Evolutionary conservation across 192 early-diverging fungal genomes (phyloP), one percentile per base, ranked within the genome.

Genomic region (Allomyces arbusculus): DNA sequence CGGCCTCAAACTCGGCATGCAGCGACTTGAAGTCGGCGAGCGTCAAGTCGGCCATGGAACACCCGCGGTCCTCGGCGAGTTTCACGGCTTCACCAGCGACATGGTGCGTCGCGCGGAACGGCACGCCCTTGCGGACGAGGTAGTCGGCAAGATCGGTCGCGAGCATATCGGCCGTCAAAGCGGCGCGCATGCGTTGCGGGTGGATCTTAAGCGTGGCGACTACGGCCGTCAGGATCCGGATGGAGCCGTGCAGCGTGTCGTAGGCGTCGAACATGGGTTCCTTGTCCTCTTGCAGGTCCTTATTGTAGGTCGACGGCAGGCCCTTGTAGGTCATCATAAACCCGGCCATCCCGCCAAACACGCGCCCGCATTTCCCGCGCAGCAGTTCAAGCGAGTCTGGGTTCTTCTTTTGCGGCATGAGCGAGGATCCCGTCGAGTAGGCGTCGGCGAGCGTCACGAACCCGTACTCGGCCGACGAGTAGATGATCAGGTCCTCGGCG

Each of bases 321-420:
- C 93, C 95, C 79, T 99, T 99, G 79, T 91, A 84, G 3, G 92
- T 89, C 95, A 99, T 99, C 84, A 99, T 85, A 72, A 99, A 96
- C 8, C 92, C 93, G 62, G 88, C 72, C 88, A 95, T 86, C 72
- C 86, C 83, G 23, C 95, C 95, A 84, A 95, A 99, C 23, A 94
- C 89, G 62, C 95, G 89, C 24, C 95, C 95, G 69, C 86, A 84
- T 72, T 99, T 99, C 63, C 95, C 95, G 62, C 95, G 88, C 67
- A 99, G 78, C 33, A 99, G 83, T 73, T 99, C 95, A 33, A 95
- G 70, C 44, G 86, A 89, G 73, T 99, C 95, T 9, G 95, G 91
- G 80, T 99, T 99, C 84, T 99, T 99, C 77, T 99, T 99, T 70
- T 99, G 95, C 28, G 95, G 95, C 95, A 99, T 99, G 76, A 99